Evolutionary conservation across 1,284 basidiomycete genomes (phyloP), one percentile per base, ranked within the genome.

Genomic region (Lentinula novae-zelandiae): DNA sequence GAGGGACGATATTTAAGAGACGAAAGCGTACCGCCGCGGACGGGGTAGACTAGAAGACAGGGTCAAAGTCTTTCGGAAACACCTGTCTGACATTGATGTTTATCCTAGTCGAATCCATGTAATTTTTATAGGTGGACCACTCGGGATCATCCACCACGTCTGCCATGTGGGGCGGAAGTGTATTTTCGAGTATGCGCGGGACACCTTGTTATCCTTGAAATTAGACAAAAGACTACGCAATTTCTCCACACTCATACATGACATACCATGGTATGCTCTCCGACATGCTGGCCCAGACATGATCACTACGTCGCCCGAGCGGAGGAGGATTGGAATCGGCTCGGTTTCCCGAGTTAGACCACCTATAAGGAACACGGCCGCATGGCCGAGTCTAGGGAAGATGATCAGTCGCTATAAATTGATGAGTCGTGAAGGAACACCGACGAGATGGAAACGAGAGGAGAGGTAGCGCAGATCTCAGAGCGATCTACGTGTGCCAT

Each of bases 401-500:
- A 53, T 15, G 44, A 9, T 46, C n/a, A 46, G n/a, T 31, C 39
- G 5, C 9, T 39, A 8, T 5, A 20, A 10, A 20, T 9, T 8
- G 36, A 46, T 8, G 9, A 38, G 31, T 9, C 40, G 13, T 3
- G 52, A 39, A 40, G n/a, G 59, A n/a, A 46, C 3, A 72, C 87
- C 69, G 67, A 95, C 92, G 94, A 96, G 53, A 97, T 85, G 0
- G 93, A 96, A 2, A 96, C 92, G 0, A 97, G 82, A 0, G 95
- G 95, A 1, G 92, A 92, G 38, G 86, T 95, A 54, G 84, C 88
- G 69, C 87, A 92, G 15, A 92, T 80, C 72, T 97, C 95, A 17
- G 93, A 93, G 22, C 92, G 89, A 74, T 97, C 95, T 40, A 96
- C 92, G 69, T 97, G 95, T 0, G 85, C 95, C 89, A 96, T 96